Evolutionary conservation across 116 monocot species (phyloP).

Genomic region (Papilionanthe hybrid): DNA sequence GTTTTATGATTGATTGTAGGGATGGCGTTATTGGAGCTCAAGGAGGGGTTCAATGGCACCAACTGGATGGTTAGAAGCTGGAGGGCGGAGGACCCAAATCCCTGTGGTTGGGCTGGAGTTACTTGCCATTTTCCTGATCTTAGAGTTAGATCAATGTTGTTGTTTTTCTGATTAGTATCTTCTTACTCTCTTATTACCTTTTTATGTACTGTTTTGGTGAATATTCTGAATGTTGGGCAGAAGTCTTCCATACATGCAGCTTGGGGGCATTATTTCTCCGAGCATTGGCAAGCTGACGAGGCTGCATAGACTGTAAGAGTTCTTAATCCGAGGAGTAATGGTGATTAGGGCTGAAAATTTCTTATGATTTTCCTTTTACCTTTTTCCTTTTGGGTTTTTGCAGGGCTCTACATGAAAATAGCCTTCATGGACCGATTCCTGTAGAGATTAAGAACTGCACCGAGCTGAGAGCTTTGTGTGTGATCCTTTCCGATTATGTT

Average conservation of each 20-base stretch:
- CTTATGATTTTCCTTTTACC: no score
- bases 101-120: constrained; percentile 85
- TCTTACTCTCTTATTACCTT: not conserved
- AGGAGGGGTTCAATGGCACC: constrained; percentile 49
- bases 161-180: not conserved
- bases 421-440: constrained; percentile 83
- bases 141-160: constrained; percentile 75
- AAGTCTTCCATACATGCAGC: constrained; percentile 85
- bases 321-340: not conserved
- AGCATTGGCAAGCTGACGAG: constrained; percentile 87
- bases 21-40: constrained; percentile 69
- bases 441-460: constrained; percentile 59
- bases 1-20: constrained; percentile 27
- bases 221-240: constrained; percentile 22
- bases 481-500: not conserved
- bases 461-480: constrained; percentile 76
- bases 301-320: constrained; percentile 76
- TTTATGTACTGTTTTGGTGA: not conserved
- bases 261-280: constrained; percentile 74
- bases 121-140: constrained; percentile 70
- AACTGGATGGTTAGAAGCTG: constrained; percentile 50
- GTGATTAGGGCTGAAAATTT: not conserved
- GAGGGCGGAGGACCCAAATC: constrained; percentile 53
- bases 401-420: constrained; percentile 87
- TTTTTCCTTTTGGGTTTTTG: not conserved